Evolutionary conservation across 1,284 basidiomycete genomes (phyloP).

Genomic region (Amylostereum areolatum): DNA sequence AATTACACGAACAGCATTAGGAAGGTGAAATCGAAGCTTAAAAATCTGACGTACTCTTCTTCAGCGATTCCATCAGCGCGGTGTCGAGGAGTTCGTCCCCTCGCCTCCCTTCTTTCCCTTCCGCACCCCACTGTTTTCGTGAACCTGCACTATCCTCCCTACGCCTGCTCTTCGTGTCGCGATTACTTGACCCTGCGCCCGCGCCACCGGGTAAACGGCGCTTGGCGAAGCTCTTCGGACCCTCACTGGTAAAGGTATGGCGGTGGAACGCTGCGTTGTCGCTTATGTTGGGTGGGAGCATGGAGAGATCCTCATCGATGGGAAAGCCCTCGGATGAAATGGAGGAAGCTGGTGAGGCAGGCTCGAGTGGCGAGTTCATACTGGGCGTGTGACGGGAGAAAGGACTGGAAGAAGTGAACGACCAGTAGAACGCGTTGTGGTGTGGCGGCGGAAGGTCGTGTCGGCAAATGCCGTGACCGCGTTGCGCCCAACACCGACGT

Average conservation of each 20-base stretch:
- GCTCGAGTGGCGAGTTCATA: conserved; percentile 23
- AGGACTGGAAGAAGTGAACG: neutral
- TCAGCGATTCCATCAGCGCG: conserved; percentile 30
- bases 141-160: conserved; percentile 22
- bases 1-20: neutral
- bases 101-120: conserved; percentile 22
- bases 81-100: conserved; percentile 39
- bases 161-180: conserved; percentile 35
- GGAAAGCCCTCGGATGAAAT: conserved; percentile 17
- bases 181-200: conserved; percentile 24
- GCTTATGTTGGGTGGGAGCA: conserved; percentile 4
- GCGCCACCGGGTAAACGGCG: conserved; percentile 33
- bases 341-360: conserved; percentile 20
- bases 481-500: too few species aligned
- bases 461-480: neutral
- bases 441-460: neutral
- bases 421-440: neutral
- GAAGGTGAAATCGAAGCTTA: neutral
- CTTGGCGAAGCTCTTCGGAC: conserved; percentile 23
- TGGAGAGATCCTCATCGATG: conserved; percentile 8
- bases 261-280: conserved; percentile 14
- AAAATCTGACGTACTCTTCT: conserved; percentile 26
- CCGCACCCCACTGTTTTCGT: conserved; percentile 2
- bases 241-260: conserved; percentile 13
- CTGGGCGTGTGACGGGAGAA: neutral